Evolutionary conservation across 257 asterid genomes (phyloP).

Genomic region (Primulina tabacum): DNA sequence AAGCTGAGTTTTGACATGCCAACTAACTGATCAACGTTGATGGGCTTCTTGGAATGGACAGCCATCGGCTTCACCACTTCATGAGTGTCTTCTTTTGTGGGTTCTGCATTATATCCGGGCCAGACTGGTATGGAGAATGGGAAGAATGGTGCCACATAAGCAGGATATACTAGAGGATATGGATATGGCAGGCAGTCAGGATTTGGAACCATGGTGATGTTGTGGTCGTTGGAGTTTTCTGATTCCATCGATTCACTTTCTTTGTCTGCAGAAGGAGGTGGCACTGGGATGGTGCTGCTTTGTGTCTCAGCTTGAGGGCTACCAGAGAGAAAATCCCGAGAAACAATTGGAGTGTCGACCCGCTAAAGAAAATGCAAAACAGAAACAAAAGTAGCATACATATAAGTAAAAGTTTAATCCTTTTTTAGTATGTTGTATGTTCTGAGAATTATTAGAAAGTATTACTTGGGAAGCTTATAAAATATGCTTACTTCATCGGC

Average conservation of each 20-base stretch:
- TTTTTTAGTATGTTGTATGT: background rate
- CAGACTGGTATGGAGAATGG: constrained; percentile 69
- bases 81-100: constrained; percentile 59
- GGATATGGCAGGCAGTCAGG: constrained; percentile 55
- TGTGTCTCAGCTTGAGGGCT: constrained; percentile 56
- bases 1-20: constrained; percentile 89
- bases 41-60: constrained; percentile 77
- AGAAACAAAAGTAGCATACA: background rate
- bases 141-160: constrained; percentile 70
- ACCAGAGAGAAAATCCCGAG: constrained; percentile 57
- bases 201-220: constrained; percentile 32
- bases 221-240: constrained; percentile 65
- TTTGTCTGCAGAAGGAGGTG: constrained; percentile 60
- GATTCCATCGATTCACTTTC: constrained; percentile 87
- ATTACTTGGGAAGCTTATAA: background rate
- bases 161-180: constrained; percentile 72
- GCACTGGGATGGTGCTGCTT: constrained; percentile 41
- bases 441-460: background rate
- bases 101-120: constrained; percentile 60
- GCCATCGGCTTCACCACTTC: constrained; percentile 95
- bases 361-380: constrained; percentile 40
- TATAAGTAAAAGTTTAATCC: background rate
- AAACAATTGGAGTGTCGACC: constrained; percentile 47
- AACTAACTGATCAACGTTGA: constrained; percentile 83
- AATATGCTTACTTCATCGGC: constrained; percentile 78